phyloP scores from a whole-genome alignment of 164 flowering plant species.

The Vitis cinerea region DNA sequence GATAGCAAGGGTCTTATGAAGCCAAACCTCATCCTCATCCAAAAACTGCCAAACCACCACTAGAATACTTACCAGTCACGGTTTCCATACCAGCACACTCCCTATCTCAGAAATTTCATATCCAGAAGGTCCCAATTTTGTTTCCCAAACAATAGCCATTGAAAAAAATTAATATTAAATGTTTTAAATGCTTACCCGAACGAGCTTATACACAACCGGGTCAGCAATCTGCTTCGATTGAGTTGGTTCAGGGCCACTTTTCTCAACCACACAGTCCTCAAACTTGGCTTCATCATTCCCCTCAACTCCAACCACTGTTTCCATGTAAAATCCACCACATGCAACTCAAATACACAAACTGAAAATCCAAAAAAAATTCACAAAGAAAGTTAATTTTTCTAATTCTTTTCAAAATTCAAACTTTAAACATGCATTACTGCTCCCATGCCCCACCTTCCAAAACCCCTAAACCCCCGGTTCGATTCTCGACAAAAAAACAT shows the following conservation, averaged over 20 bases:
- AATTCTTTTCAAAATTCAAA: slow-evolving; percentile 2
- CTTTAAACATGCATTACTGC: neutral
- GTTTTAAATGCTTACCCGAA: slow-evolving; percentile 41
- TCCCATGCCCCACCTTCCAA: neutral
- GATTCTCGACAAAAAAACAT: neutral
- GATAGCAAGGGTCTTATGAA: too few species aligned
- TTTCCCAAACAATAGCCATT: too few species aligned
- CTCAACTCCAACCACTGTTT: slow-evolving; percentile 48
- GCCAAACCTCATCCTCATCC: too few species aligned
- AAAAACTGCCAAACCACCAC: too few species aligned
- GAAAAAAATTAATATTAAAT: too few species aligned
- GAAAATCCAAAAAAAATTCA: slow-evolving; percentile 16
- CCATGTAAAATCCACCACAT: slow-evolving; percentile 66
- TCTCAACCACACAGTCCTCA: slow-evolving; percentile 25
- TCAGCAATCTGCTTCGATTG: slow-evolving; percentile 40
- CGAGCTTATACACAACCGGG: slow-evolving; percentile 79
- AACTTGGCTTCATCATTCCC: slow-evolving; percentile 33
- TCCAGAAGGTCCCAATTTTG: too few species aligned
- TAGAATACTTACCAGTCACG: too few species aligned
- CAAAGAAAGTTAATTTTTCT: slow-evolving; percentile 2
- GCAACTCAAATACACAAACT: slow-evolving; percentile 46
- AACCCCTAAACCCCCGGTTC: neutral
- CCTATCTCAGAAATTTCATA: too few species aligned
- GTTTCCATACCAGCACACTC: too few species aligned
- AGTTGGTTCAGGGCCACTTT: slow-evolving; percentile 21